Percentiles rank a stretch among this genome's conserved stretches.
These are phyloP conservation scores for Plasmodium ovale DNA, from an alignment of 169 alveolate genomes.

Conservation along the genomic window DNA sequence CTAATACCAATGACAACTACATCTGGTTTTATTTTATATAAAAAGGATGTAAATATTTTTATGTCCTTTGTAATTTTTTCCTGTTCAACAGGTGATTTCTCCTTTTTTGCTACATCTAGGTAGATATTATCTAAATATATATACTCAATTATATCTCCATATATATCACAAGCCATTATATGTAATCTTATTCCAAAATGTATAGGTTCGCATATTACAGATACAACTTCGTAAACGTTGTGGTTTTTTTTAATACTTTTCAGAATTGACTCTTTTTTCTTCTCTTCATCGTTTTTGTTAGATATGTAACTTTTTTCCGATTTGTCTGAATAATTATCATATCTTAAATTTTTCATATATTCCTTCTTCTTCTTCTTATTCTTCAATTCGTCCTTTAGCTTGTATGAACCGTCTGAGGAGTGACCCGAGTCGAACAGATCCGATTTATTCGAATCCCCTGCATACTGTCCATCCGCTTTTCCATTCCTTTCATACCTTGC, in stretches of 20 bases:
- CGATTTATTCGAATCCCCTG: background rate
- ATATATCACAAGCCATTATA: constrained; percentile 68
- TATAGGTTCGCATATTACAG: constrained; percentile 31
- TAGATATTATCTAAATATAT: constrained; percentile 39
- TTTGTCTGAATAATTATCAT: constrained; percentile 52
- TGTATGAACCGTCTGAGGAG: constrained; percentile 26
- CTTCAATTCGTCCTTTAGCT: background rate
- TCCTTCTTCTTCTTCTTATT: constrained; percentile 21
- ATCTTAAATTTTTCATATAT: constrained; percentile 7
- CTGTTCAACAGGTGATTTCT: constrained; percentile 41
- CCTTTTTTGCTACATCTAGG: constrained; percentile 48
- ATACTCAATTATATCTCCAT: constrained; percentile 60
- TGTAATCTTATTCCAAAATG: constrained; percentile 43
- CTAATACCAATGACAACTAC: constrained; percentile 49
- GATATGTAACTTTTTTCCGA: constrained; percentile 53
- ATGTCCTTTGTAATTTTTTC: constrained; percentile 52
- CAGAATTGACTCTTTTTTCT: constrained; percentile 28
- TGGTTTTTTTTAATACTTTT: constrained; percentile 46
- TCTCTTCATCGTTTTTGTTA: constrained; percentile 74
- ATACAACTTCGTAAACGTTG: constrained; percentile 40
- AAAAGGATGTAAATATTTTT: constrained; percentile 9
- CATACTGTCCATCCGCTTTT: background rate
- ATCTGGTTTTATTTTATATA: constrained; percentile 40
- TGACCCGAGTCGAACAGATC: constrained; percentile 34
- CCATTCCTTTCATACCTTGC: constrained; percentile 19